Conservation (phyloP, 768 basidiomycete species). For the Dendrothele bispora region DNA sequence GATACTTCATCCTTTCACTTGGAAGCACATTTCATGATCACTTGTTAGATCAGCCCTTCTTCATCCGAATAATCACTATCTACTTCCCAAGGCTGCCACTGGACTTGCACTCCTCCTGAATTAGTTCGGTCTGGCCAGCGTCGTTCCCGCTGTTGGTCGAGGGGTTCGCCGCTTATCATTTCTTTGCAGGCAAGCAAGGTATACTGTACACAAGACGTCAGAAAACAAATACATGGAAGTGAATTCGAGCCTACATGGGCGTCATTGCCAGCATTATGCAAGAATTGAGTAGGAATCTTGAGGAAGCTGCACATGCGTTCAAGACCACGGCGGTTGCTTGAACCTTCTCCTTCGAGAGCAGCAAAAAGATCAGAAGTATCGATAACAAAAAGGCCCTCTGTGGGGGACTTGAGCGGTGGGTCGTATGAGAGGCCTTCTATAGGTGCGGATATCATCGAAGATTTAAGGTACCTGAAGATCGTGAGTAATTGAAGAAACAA, state of each 20-base stretch:
- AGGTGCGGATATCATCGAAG: slow-evolving; percentile 47
- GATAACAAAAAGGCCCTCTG: slow-evolving; percentile 56
- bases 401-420: slow-evolving; percentile 52
- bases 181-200: slow-evolving; percentile 63
- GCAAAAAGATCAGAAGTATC: slow-evolving; percentile 78
- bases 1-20: too few relatives aligned
- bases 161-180: slow-evolving; percentile 73
- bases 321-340: slow-evolving; percentile 54
- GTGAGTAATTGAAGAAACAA: slow-evolving; percentile 25
- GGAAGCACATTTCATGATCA: neutral
- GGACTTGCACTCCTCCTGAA: slow-evolving; percentile 46
- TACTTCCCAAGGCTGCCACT: slow-evolving; percentile 61
- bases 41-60: slow-evolving; percentile 30
- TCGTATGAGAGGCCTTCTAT: slow-evolving; percentile 51
- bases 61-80: slow-evolving; percentile 50
- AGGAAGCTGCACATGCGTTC: slow-evolving; percentile 65
- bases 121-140: slow-evolving; percentile 72
- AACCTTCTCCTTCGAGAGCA: slow-evolving; percentile 66
- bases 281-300: slow-evolving; percentile 48
- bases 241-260: slow-evolving; percentile 79
- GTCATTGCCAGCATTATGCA: slow-evolving; percentile 90
- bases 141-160: slow-evolving; percentile 76
- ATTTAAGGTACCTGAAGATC: slow-evolving; percentile 50
- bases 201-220: slow-evolving; percentile 44
- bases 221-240: slow-evolving; percentile 8